Evolutionary conservation across 306 rosid species (phyloP), one percentile per base, ranked within the genome.

Genomic region (Quercus berberidifolia): DNA sequence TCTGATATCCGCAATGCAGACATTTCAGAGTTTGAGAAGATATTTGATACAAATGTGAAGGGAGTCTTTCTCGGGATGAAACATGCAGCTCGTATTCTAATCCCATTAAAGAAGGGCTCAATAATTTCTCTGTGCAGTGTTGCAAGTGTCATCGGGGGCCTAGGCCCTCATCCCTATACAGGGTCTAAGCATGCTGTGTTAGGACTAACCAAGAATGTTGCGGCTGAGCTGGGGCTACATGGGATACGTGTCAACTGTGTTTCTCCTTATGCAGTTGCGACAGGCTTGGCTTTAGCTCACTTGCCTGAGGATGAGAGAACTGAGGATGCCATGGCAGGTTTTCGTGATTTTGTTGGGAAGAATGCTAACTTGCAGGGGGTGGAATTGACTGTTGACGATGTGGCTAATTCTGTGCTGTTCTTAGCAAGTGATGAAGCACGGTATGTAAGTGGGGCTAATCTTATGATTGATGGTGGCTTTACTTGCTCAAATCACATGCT

Each of bases 51-150:
- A 26, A 94, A 94, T 15, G 93, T 84, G 51, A 94, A 91, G 74
- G 99, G 95, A 75, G 93, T 90, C 10, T 92, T 92, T 81, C 87
- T 86, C 6, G 99, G 99, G 5, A 92, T 92, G 97, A 92, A 94
- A 51, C 92, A 91, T 14, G 97, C 97, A 5, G 89, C 98, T 21
- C 33, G 93, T 30, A 72, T 80, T 17, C 87, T 94, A 91, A 88
- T 92, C 64, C 97, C 97, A 0, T 41, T 19, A 38, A 94, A 87
- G 78, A 87, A 73, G 62, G 98, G 98, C n/a, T 87, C 97, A 55
- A 91, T 94, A 28, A 70, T 94, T 81, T 94, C 98, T 55, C 35
- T 91, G 8, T 55, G 73, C 46, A 92, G 98, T 57, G 92, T 90
- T 1, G 21, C 91, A 0, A 90, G 95, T 63, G 25, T 69, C 26